Evolutionary conservation across 768 basidiomycete species (phyloP), one percentile per base, ranked within the genome.

Genomic region (Mycena maculata): DNA sequence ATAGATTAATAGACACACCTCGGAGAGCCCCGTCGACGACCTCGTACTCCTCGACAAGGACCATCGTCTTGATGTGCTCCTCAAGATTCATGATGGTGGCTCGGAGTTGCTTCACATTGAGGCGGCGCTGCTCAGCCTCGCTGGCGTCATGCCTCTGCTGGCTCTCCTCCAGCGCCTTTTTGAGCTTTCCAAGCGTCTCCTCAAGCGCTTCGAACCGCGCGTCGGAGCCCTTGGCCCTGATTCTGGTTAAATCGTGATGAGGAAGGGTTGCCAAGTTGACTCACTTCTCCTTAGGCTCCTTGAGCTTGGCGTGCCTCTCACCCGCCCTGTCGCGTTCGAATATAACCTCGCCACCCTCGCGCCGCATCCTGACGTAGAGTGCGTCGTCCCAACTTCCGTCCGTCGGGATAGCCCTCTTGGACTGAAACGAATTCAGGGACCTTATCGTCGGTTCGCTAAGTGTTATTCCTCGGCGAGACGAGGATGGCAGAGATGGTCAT

Each of bases 241-340:
- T 56, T 56, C 23, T n/a, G 27, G 54, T 42, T 28, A 56, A 41
- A 41, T 56, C 36, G 41, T 56, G 25, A 56, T 42, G 52, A n/a
- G 25, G 28, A 56, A 41, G 27, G 41, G 27, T 42, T 42, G 54
- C 23, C 42, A 38, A 56, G 39, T 56, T 25, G 41, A 42, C 23
- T 56, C 54, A 56, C 54, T 42, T 56, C n/a, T n/a, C n/a, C n/a
- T n/a, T n/a, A n/a, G n/a, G n/a, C 0, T 30, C n/a, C 41, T 56
- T 30, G 27, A 56, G 39, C 41, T 42, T 56, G 3, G 54, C 18
- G 23, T 41, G 54, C 28, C 54, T 42, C 22, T 42, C 54, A 3
- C 27, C 39, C 25, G 54, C 18, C 22, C 54, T 42, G 22, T 42
- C 54, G 20, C 38, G 54, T 33, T 42, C 54, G 41, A 15, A 56